Percentiles rank a stretch among this genome's conserved stretches.
phyloP scores from a whole-genome alignment of 2,329 filamentous ascomycete genomes.

The Fusarium cicatricum region DNA sequence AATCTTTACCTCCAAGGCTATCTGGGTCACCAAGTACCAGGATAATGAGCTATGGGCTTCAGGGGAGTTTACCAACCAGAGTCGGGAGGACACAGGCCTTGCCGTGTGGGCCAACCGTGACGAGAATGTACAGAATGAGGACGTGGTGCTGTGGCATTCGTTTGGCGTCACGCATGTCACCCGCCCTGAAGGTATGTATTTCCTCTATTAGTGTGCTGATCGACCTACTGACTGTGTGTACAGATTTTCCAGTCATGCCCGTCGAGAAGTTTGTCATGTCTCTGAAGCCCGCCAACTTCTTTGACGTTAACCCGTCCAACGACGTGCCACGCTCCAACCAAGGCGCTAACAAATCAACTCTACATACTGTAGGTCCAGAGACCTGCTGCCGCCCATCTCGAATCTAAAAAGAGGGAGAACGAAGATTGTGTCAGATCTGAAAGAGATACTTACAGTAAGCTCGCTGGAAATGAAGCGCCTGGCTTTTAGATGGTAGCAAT shows the following conservation, averaged over 20 bases:
- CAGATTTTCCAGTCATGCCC: slow-evolving; percentile 73
- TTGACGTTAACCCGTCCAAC: slow-evolving; percentile 57
- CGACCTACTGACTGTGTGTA: background rate
- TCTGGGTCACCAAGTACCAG: slow-evolving; percentile 59
- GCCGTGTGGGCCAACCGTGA: slow-evolving; percentile 12
- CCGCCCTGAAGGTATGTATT: slow-evolving; percentile 19
- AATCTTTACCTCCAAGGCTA: slow-evolving; percentile 17
- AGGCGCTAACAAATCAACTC: slow-evolving; percentile 5
- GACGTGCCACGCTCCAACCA: slow-evolving; percentile 42
- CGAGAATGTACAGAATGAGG: slow-evolving; percentile 74
- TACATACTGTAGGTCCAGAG: slow-evolving; percentile 5
- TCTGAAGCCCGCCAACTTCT: slow-evolving; percentile 61
- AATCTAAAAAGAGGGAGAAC: background rate
- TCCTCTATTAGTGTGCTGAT: background rate
- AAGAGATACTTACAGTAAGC: no score
- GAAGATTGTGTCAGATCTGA: no score
- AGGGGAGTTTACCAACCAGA: slow-evolving; percentile 61
- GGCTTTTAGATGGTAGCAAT: no score
- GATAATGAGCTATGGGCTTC: slow-evolving; percentile 60
- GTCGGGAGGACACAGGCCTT: slow-evolving; percentile 49
- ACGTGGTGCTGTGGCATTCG: slow-evolving; percentile 88
- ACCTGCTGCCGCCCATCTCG: slow-evolving; percentile 5
- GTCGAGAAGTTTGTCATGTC: slow-evolving; percentile 59
- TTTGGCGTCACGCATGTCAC: slow-evolving; percentile 85
- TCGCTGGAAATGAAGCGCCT: no score